Evolutionary conservation across 257 asterid genomes (phyloP).

Genomic region (Perilla frutescens): DNA sequence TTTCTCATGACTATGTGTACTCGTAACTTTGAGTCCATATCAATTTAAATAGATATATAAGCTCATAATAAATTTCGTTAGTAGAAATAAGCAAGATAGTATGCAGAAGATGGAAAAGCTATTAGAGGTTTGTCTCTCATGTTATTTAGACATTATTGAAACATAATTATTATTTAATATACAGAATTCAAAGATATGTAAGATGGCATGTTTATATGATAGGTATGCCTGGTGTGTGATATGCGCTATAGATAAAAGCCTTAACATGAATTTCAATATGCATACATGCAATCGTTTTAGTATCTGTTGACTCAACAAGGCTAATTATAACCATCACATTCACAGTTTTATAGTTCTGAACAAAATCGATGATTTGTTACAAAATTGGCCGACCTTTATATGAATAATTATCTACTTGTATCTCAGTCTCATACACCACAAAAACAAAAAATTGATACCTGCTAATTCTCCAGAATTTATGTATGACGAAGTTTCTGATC

Average conservation of each 20-base stretch:
- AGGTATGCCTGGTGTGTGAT: neutral
- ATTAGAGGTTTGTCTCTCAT: slow-evolving; percentile 14
- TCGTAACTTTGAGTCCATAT: neutral
- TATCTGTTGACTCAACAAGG: neutral
- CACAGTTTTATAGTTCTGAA: neutral
- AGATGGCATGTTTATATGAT: neutral
- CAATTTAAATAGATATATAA: slow-evolving; percentile 19
- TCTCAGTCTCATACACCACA: neutral
- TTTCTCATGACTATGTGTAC: slow-evolving; percentile 13
- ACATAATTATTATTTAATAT: neutral
- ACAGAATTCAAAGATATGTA: neutral
- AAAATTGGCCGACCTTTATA: neutral
- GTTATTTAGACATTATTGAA: neutral
- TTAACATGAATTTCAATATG: neutral
- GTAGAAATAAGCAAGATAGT: slow-evolving; percentile 17
- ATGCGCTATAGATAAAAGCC: neutral
- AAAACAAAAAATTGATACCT: too few species aligned
- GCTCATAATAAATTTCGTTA: slow-evolving; percentile 14
- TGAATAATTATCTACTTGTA: slow-evolving; percentile 3
- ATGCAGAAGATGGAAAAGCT: slow-evolving; percentile 13
- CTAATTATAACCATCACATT: neutral
- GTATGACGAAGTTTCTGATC: too few species aligned
- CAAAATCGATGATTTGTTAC: slow-evolving; percentile 4
- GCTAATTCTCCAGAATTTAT: too few species aligned
- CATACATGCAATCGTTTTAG: neutral